phyloP scores from a whole-genome alignment of 305 asterid genomes.

The Salvia sclarea region DNA sequence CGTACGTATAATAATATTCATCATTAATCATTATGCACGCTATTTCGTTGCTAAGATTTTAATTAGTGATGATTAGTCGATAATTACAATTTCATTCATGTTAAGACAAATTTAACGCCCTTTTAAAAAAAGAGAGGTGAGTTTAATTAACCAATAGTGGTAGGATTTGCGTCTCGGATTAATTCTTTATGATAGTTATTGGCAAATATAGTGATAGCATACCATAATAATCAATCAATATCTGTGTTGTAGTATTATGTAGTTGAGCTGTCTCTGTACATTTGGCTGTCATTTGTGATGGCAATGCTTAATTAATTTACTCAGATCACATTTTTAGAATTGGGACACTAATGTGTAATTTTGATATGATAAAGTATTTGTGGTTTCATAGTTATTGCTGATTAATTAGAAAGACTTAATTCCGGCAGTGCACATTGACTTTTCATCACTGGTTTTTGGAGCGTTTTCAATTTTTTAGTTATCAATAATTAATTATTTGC shows the following conservation, averaged over 20 bases:
- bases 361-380: neutral
- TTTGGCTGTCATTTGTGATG: neutral
- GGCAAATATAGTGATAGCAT: neutral
- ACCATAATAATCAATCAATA: neutral
- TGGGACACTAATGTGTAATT: neutral
- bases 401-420: neutral
- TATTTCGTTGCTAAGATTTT: no score
- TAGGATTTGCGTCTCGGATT: slow-evolving; percentile 1
- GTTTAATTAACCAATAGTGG: neutral
- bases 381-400: neutral
- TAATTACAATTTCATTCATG: neutral
- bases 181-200: neutral
- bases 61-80: neutral
- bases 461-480: no score
- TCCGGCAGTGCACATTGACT: neutral
- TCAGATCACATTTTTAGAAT: neutral
- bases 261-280: neutral
- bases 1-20: slow-evolving; percentile 33
- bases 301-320: neutral
- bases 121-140: no score
- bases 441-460: neutral
- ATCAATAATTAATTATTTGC: neutral
- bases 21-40: no score
- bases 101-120: neutral
- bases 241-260: neutral